Evolutionary conservation across 2,329 filamentous ascomycete species (phyloP), one percentile per base, ranked within the genome.

Genomic region (Karstenula rhodostoma): DNA sequence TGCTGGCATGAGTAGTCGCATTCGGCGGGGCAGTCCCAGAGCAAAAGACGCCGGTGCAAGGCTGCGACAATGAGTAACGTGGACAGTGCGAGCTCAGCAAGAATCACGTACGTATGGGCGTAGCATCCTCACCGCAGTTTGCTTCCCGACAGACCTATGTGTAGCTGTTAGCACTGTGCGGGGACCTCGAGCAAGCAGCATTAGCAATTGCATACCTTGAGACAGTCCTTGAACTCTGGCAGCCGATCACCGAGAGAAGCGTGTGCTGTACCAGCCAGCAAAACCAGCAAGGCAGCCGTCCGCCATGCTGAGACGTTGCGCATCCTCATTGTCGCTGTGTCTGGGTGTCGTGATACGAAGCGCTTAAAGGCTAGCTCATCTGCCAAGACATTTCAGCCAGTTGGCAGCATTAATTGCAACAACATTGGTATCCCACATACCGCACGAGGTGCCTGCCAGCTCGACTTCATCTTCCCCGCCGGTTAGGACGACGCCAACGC

Each of bases 1-100:
- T 96, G 94, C 78, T 99, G 95, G 84, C 95, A 99, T 62, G 92
- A 90, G 83, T 99, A 96, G 83, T 99, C 94, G 87, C 95, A 99
- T 86, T 99, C 94, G 74, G 91, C 85, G 63, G 91, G 87, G 81
- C 95, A 99, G 76, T 88, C 89, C 95, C 95, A 99, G 77, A 97
- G 82, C 73, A 98, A 89, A 68, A 98, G 85, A 63, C 92, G 92
- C 76, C 90, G 93, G 79, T 91, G 87, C 69, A 97, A 77, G 64
- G 95, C 93, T 97, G 74, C 27, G 29, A 22, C 4, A 1, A 25
- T 55, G n/a, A 54, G 37, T 40, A 9, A 19, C 15, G 15, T 55
- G 61, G 52, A 22, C 49, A 23, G 3, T 48, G 15, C 17, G 40
- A 4, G 19, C 37, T 40, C 3, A 35, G 15, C 5, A 10, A 58